Evolutionary conservation across 805 yeast genomes (phyloP), one percentile per base, ranked within the genome.

Genomic region (Kregervanrija delftensis): DNA sequence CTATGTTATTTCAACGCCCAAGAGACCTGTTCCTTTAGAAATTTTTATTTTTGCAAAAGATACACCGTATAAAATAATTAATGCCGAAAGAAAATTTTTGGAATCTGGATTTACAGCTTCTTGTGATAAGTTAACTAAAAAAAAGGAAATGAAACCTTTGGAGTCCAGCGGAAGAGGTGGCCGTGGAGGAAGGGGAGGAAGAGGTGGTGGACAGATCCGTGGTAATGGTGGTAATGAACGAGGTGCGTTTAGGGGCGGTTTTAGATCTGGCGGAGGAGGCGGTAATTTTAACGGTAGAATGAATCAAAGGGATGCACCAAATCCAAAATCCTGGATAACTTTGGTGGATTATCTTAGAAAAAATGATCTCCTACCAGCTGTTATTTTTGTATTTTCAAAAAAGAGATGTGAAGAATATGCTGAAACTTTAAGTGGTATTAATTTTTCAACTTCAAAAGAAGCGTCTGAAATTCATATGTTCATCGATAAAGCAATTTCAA

Each of bases 21-120:
- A 93, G 61, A 81, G 99, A 61, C 99, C 99, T 0, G 95, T 93
- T 16, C 99, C 99, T 0, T 67, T 93, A 46, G 96, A 87, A 57
- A 86, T 91, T 35, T 82, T 72, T 51, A 67, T 87, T 11, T 88
- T 95, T 87, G 91, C 95, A 1, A 88, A 86, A 52, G 75, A 79
- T 46, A 73, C 82, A 43, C 61, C 86, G 42, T 77, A 73, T 53
- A 90, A 88, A 56, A 77, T 87, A 2, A 82, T 93, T 30, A 86
- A 81, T 57, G 74, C 87, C 3, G 73, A 81, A 13, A 77, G 95
- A 59, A 78, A 73, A 36, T 93, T 90, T 61, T 59, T 74, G 41
- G 86, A 78, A 39, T 49, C 62, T 0, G 87, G 83, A 42, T 90
- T 82, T 64, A 76, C 65, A 43, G 69, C 72, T 42, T 89, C 84